Conservation (phyloP, 2,329 filamentous ascomycete species). For the Aspergillus jensenii region DNA sequence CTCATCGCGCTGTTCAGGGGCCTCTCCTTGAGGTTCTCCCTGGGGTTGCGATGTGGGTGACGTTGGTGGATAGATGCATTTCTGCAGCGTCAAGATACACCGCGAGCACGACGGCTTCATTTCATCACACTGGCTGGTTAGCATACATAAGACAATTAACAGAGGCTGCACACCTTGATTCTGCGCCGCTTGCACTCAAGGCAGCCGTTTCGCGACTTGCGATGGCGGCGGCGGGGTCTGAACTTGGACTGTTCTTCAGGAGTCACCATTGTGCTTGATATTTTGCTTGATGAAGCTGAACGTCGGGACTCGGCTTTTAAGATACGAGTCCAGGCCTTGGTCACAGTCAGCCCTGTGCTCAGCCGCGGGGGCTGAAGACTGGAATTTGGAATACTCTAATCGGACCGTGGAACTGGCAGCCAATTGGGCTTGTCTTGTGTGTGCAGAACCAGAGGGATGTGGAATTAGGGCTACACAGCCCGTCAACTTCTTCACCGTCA, state of each 20-base stretch:
- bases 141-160: background rate
- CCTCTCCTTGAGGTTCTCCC: background rate
- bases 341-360: background rate
- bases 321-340: background rate
- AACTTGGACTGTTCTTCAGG: background rate
- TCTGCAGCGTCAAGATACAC: background rate
- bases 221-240: background rate
- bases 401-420: background rate
- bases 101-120: constrained; percentile 3
- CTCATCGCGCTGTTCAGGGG: background rate
- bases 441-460: background rate
- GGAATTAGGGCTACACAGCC: background rate
- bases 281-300: background rate
- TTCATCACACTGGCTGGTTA: background rate
- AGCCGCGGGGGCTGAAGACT: background rate
- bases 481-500: too few species aligned
- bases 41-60: background rate
- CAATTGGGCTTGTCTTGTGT: background rate
- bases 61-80: background rate
- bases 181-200: background rate
- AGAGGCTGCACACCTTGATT: background rate
- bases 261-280: background rate
- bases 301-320: background rate
- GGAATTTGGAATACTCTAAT: constrained; percentile 1
- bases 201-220: constrained; percentile 2